A percentile compares a stretch with the other conserved stretches of the same genome.
These are phyloP conservation scores for Sclerotinia sclerotiorum DNA, from an alignment of 2,329 filamentous ascomycete genomes.

Conservation along the genomic window DNA sequence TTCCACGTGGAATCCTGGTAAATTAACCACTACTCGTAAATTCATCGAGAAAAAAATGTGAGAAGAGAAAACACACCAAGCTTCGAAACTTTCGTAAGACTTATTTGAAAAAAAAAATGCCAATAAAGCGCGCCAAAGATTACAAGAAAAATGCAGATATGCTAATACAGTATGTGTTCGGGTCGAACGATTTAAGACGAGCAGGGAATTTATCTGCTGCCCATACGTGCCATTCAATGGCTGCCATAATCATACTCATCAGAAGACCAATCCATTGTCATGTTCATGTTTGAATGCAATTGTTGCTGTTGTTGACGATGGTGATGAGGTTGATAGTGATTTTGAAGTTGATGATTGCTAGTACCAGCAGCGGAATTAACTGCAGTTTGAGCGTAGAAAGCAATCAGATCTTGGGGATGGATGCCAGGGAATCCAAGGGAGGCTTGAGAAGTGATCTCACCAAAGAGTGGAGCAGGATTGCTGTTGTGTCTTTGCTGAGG, in stretches of 20 bases:
- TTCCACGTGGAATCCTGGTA: neutral
- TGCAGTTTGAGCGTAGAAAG: constrained; percentile 37
- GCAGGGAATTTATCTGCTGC: neutral
- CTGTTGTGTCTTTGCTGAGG: constrained; percentile 32
- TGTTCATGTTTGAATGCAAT: constrained; percentile 20
- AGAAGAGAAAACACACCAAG: neutral
- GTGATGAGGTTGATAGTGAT: constrained; percentile 20
- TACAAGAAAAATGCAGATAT: constrained; percentile 8
- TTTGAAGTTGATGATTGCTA: constrained; percentile 20
- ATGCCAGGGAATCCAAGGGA: constrained; percentile 30
- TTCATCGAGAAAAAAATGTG: constrained; percentile 1
- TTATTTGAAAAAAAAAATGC: neutral
- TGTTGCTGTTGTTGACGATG: constrained; percentile 17
- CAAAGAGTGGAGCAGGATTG: constrained; percentile 35
- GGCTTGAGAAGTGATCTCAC: constrained; percentile 33
- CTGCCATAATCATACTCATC: constrained; percentile 20
- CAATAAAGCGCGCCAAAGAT: neutral
- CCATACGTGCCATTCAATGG: neutral
- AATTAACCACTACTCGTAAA: constrained; percentile 18
- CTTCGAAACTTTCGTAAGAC: neutral
- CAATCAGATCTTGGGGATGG: constrained; percentile 35
- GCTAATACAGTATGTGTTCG: constrained; percentile 1
- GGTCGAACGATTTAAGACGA: neutral
- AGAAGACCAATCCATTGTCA: constrained; percentile 24
- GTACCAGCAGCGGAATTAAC: constrained; percentile 28